Evolutionary conservation across 345 rosid genomes (phyloP).

Genomic region (Eucalyptus pauciflora): DNA sequence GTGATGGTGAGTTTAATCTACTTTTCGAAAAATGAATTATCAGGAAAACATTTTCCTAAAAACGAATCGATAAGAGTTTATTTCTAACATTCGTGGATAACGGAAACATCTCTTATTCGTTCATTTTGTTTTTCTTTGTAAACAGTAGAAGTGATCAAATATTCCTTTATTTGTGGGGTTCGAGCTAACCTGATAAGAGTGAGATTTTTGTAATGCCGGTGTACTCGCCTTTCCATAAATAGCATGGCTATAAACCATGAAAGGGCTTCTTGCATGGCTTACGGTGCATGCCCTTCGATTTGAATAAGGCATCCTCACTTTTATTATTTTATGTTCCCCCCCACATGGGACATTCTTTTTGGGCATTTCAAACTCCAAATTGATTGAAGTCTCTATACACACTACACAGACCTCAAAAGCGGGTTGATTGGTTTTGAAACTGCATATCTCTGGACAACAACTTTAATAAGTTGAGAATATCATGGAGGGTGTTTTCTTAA

Average conservation of each 20-base stretch:
- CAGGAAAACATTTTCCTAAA: neutral
- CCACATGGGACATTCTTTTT: neutral
- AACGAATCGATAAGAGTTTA: neutral
- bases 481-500: neutral
- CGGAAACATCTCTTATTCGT: neutral
- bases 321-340: neutral
- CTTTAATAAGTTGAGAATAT: neutral
- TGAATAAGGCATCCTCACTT: neutral
- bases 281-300: neutral
- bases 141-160: neutral
- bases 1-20: neutral
- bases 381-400: neutral
- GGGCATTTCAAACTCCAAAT: neutral
- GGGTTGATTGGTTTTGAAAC: neutral
- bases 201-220: neutral
- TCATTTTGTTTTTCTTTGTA: neutral
- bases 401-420: neutral
- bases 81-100: fast-evolving
- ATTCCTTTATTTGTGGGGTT: neutral
- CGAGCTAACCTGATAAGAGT: neutral
- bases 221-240: neutral
- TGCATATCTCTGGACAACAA: neutral
- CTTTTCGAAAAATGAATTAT: neutral
- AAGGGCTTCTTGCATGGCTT: neutral
- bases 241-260: neutral